Evolutionary conservation across 257 asterid genomes (phyloP).

Genomic region (Cinchona pubescens): DNA sequence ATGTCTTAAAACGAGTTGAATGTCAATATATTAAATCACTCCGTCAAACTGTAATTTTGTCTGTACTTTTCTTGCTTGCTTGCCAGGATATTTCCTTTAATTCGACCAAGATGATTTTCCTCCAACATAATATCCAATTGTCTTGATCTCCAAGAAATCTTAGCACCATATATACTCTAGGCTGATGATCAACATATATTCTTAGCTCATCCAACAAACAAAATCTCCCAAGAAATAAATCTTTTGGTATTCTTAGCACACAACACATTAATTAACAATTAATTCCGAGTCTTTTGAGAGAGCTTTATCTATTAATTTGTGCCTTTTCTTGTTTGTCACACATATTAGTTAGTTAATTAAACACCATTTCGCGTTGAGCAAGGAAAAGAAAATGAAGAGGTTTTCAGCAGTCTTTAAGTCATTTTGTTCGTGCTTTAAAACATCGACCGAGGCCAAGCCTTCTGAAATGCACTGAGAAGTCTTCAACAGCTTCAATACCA

Average conservation of each 20-base stretch:
- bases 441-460: no score
- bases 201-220: background rate
- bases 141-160: background rate
- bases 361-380: background rate
- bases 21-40: no score
- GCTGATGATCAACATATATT: background rate
- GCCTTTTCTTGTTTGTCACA: background rate
- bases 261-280: no score
- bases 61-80: background rate
- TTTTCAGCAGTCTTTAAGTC: conserved; percentile 15
- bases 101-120: no score
- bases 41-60: no score
- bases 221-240: background rate
- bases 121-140: no score
- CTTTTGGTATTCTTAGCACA: background rate
- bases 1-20: no score
- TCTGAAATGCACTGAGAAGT: conserved; percentile 18
- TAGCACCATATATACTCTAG: background rate
- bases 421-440: conserved; percentile 18
- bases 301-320: background rate
- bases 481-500: conserved; percentile 15
- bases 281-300: fast-evolving
- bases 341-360: background rate
- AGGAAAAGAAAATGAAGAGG: conserved; percentile 3
- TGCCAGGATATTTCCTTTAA: background rate